These are phyloP conservation scores for Prillingera fragicola DNA, from an alignment of 1,284 basidiomycete species.

Conservation along the genomic window DNA sequence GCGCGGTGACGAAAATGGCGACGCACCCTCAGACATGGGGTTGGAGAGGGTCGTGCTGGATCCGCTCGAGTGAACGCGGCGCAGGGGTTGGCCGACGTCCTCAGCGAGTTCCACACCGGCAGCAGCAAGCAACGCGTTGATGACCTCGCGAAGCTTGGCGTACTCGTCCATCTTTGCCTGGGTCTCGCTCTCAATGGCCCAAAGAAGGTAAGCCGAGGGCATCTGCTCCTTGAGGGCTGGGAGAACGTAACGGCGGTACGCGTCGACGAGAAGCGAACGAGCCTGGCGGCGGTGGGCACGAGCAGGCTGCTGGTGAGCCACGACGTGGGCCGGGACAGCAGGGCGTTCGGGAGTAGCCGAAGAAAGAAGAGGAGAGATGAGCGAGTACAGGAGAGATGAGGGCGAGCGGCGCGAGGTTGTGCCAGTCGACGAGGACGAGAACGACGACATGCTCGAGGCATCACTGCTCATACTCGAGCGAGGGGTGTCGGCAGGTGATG, in stretches of 20 bases:
- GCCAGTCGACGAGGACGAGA: slow-evolving; percentile 7
- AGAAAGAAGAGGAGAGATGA: slow-evolving; percentile 43
- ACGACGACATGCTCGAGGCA: slow-evolving; percentile 15
- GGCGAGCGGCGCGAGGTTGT: slow-evolving; percentile 27
- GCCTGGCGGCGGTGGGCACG: slow-evolving; percentile 62
- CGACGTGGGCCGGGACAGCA: slow-evolving; percentile 16
- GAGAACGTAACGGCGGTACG: slow-evolving; percentile 64
- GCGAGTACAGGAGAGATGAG: slow-evolving; percentile 38
- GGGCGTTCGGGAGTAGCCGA: slow-evolving; percentile 5
- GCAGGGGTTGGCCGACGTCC: slow-evolving; percentile 4
- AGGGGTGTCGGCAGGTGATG: slow-evolving; percentile 23
- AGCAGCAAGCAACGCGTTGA: slow-evolving; percentile 23
- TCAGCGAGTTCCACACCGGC: slow-evolving; percentile 23
- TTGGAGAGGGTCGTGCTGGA: slow-evolving; percentile 10
- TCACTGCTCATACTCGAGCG: slow-evolving; percentile 10
- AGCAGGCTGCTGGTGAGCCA: slow-evolving; percentile 43
- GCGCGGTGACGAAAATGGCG: slow-evolving; percentile 6
- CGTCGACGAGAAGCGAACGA: slow-evolving; percentile 67
- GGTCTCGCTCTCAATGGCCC: slow-evolving; percentile 39
- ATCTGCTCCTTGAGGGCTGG: slow-evolving; percentile 48
- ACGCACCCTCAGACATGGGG: slow-evolving; percentile 8
- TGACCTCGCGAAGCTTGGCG: slow-evolving; percentile 26
- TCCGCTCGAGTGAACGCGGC: slow-evolving; percentile 1
- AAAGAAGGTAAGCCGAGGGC: slow-evolving; percentile 41
- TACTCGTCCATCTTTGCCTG: slow-evolving; percentile 31